A percentile compares a stretch with the other conserved stretches of the same genome.
Evolutionary conservation across 2,329 filamentous ascomycete species (phyloP).

Genomic region (Achaetomium macrosporum): DNA sequence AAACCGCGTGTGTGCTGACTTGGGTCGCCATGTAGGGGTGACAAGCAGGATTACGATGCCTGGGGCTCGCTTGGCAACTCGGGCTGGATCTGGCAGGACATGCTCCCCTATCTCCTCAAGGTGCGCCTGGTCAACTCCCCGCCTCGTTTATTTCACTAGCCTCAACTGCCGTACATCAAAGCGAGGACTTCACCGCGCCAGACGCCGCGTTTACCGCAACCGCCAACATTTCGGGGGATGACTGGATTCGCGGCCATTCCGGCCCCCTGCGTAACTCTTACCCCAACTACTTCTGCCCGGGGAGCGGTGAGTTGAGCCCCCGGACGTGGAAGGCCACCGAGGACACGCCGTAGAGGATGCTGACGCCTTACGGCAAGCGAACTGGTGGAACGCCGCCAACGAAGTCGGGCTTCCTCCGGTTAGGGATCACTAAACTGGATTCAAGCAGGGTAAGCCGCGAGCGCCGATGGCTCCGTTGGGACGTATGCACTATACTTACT

Average conservation of each 20-base stretch:
- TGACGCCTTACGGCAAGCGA: slow-evolving; percentile 7
- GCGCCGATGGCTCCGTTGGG: neutral
- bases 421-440: slow-evolving; percentile 24
- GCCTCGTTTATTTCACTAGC: neutral
- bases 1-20: neutral
- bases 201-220: slow-evolving; percentile 21
- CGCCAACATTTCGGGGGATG: slow-evolving; percentile 28
- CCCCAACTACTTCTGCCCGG: slow-evolving; percentile 30
- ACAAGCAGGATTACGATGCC: slow-evolving; percentile 30
- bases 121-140: slow-evolving; percentile 17
- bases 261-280: slow-evolving; percentile 30
- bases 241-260: slow-evolving; percentile 25
- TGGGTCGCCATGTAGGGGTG: slow-evolving; percentile 20
- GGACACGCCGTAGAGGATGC: neutral
- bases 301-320: slow-evolving; percentile 20
- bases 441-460: slow-evolving; percentile 16
- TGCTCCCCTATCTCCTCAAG: slow-evolving; percentile 41
- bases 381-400: slow-evolving; percentile 28
- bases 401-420: slow-evolving; percentile 22
- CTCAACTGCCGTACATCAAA: slow-evolving; percentile 15
- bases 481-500: neutral
- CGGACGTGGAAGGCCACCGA: neutral
- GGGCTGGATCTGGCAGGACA: slow-evolving; percentile 32
- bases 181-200: slow-evolving; percentile 29
- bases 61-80: slow-evolving; percentile 31